phyloP scores from a whole-genome alignment of 257 asterid genomes.

The Solanum sejunctum region DNA sequence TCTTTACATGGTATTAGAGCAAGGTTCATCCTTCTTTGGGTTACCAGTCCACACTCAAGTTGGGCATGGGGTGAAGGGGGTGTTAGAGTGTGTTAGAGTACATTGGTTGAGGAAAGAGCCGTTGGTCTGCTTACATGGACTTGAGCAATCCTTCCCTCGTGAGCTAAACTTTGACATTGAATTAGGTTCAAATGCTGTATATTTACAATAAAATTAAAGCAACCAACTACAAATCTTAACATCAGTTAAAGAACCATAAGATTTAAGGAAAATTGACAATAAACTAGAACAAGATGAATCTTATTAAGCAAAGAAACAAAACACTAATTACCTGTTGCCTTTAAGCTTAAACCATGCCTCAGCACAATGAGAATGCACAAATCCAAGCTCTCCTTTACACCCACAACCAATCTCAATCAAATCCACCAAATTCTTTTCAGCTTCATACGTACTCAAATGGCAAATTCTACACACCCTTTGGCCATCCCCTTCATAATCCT shows the following conservation, averaged over 20 bases:
- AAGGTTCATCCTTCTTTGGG: too few species aligned
- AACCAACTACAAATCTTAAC: not conserved
- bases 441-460: slow-evolving; percentile 55
- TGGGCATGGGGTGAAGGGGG: too few species aligned
- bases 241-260: not conserved
- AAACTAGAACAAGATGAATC: not conserved
- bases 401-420: slow-evolving; percentile 83
- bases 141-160: too few species aligned
- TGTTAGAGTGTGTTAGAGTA: too few species aligned
- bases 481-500: slow-evolving; percentile 13
- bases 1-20: too few species aligned
- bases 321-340: slow-evolving; percentile 48
- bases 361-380: slow-evolving; percentile 61
- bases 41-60: too few species aligned
- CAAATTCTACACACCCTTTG: slow-evolving; percentile 60
- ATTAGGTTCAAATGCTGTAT: too few species aligned
- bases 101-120: too few species aligned
- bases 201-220: not conserved
- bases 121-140: too few species aligned
- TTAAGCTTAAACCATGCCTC: slow-evolving; percentile 67
- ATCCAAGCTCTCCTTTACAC: slow-evolving; percentile 82
- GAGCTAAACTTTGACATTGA: too few species aligned
- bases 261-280: not conserved
- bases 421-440: slow-evolving; percentile 15
- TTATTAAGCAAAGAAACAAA: not conserved